A percentile compares a stretch with the other conserved stretches of the same genome.
Evolutionary conservation across 2,329 filamentous ascomycete species (phyloP).

Genomic region (Chaetomium sp.): DNA sequence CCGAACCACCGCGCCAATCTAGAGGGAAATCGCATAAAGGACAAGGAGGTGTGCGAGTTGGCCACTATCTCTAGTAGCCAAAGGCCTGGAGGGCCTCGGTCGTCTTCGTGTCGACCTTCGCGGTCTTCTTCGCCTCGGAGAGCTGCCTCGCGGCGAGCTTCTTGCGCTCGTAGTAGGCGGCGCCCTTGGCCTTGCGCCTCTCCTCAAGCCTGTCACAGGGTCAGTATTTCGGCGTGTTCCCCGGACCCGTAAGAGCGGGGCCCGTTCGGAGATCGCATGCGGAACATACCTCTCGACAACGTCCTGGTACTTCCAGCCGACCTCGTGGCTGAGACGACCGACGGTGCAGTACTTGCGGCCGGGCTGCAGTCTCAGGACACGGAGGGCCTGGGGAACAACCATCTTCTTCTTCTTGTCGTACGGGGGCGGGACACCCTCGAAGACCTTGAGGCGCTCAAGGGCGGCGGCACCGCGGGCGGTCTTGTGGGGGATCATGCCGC

Average conservation of each 20-base stretch:
- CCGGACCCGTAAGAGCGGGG: background rate
- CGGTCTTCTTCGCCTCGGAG: conserved; percentile 88
- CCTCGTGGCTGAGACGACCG: conserved; percentile 95
- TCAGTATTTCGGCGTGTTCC: conserved; percentile 47
- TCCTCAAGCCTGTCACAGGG: conserved; percentile 81
- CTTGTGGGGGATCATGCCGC: conserved; percentile 99
- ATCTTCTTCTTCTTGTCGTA: conserved; percentile 99
- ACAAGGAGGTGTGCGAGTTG: conserved; percentile 46
- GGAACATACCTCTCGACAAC: conserved; percentile 88
- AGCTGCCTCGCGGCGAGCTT: conserved; percentile 91
- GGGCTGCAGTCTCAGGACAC: conserved; percentile 94
- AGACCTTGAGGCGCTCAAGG: conserved; percentile 98
- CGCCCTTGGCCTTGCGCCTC: conserved; percentile 98
- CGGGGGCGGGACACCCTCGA: conserved; percentile 97
- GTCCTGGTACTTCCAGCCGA: conserved; percentile 99
- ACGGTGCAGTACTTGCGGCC: conserved; percentile 99
- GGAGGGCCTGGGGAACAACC: conserved; percentile 97
- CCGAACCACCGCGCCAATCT: conserved; percentile 57
- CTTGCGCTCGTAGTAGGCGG: conserved; percentile 99
- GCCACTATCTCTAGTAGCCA: conserved; percentile 72
- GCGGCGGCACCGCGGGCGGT: conserved; percentile 95
- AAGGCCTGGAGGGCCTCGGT: conserved; percentile 83
- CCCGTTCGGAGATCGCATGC: conserved; percentile 4
- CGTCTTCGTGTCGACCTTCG: conserved; percentile 83
- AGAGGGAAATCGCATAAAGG: conserved; percentile 54